phyloP scores from a whole-genome alignment of 2,329 filamentous ascomycete species.

The Phoma sp. region DNA sequence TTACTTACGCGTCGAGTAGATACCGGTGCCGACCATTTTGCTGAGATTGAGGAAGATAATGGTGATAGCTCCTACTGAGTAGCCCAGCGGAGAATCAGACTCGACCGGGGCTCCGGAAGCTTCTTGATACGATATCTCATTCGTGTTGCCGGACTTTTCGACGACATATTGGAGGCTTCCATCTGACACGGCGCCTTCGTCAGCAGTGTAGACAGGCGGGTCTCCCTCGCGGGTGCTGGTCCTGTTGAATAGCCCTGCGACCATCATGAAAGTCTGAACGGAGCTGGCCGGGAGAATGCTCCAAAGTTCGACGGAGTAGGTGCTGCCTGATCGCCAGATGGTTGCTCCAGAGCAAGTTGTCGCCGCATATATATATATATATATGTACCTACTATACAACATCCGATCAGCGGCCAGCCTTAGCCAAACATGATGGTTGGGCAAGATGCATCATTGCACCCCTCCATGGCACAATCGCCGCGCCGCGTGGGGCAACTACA shows the following conservation, averaged over 20 bases:
- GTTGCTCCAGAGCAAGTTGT: background rate
- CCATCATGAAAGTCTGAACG: slow-evolving; percentile 2
- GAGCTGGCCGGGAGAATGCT: background rate
- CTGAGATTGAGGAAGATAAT: slow-evolving; percentile 67
- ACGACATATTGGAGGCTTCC: slow-evolving; percentile 53
- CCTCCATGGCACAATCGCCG: slow-evolving; percentile 16
- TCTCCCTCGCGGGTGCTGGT: background rate
- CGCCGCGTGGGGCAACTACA: slow-evolving; percentile 1
- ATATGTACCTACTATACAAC: background rate
- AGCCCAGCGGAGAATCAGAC: slow-evolving; percentile 63
- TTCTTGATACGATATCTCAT: slow-evolving; percentile 63
- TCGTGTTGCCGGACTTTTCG: slow-evolving; percentile 57
- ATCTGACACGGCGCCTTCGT: slow-evolving; percentile 33
- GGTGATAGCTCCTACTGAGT: slow-evolving; percentile 62
- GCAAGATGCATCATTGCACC: slow-evolving; percentile 6
- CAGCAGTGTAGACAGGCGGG: background rate
- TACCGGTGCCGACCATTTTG: slow-evolving; percentile 68
- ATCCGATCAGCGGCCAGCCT: background rate
- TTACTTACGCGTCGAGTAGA: slow-evolving; percentile 68
- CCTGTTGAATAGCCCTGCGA: slow-evolving; percentile 3
- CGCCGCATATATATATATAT: background rate
- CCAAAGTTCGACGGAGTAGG: background rate
- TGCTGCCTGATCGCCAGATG: background rate
- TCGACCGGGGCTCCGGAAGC: slow-evolving; percentile 68
- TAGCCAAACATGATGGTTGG: background rate